Evolutionary conservation across 2,329 filamentous ascomycete genomes (phyloP).

Genomic region (Neofusicoccum sp.): DNA sequence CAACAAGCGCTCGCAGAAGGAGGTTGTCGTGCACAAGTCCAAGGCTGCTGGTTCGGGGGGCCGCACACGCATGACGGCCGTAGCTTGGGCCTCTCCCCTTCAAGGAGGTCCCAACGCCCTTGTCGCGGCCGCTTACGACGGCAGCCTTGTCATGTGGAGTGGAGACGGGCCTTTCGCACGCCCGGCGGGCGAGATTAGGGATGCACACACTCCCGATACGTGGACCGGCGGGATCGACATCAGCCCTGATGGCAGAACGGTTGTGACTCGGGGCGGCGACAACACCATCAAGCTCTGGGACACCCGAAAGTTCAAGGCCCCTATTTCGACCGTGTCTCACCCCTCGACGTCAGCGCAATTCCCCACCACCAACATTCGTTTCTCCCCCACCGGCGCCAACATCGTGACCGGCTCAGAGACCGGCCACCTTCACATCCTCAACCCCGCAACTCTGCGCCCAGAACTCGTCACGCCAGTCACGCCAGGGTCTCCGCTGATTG

Average conservation of each 20-base stretch:
- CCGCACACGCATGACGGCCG: conserved; percentile 88
- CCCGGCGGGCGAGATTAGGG: conserved; percentile 76
- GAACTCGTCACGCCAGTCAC: conserved; percentile 90
- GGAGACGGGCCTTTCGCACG: conserved; percentile 83
- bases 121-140: conserved; percentile 81
- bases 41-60: conserved; percentile 83
- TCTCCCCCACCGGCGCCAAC: conserved; percentile 78
- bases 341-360: conserved; percentile 80
- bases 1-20: conserved; percentile 82
- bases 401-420: conserved; percentile 86
- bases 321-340: conserved; percentile 76
- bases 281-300: conserved; percentile 96
- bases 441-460: conserved; percentile 81
- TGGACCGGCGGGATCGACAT: conserved; percentile 94
- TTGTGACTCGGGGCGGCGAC: conserved; percentile 88
- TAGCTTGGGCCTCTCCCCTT: conserved; percentile 73
- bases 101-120: conserved; percentile 63
- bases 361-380: conserved; percentile 81
- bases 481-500: conserved; percentile 75
- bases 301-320: conserved; percentile 88
- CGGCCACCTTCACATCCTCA: conserved; percentile 87
- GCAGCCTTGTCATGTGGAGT: conserved; percentile 86
- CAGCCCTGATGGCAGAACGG: conserved; percentile 83
- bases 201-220: conserved; percentile 77
- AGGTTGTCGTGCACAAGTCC: conserved; percentile 95